A percentile compares a stretch with the other conserved stretches of the same genome.
Evolutionary conservation across 768 basidiomycete species (phyloP).

Genomic region (Lentinula guzmanii): DNA sequence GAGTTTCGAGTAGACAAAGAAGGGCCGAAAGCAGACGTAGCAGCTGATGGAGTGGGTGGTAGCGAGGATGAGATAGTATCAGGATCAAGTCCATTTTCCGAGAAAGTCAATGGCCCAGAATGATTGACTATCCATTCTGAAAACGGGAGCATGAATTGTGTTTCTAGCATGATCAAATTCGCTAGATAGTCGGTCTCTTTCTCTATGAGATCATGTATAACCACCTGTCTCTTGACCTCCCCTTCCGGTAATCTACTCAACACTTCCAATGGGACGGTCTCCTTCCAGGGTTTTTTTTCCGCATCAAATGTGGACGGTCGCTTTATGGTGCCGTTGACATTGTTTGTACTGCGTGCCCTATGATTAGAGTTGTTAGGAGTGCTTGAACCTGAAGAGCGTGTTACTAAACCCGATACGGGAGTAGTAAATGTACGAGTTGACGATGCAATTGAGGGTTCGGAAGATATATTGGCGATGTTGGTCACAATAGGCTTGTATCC

Average conservation of each 20-base stretch:
- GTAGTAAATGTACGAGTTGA: not conserved
- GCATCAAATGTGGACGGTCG: not conserved
- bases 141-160: conserved; percentile 46
- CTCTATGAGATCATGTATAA: conserved; percentile 66
- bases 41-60: not conserved
- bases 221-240: conserved; percentile 71
- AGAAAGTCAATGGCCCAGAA: not conserved
- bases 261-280: conserved; percentile 36
- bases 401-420: not conserved
- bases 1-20: not conserved
- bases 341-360: not conserved
- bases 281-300: conserved; percentile 27
- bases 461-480: not conserved
- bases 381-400: not conserved
- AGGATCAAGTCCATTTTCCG: not conserved
- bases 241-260: conserved; percentile 51
- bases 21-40: not conserved
- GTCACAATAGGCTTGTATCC: not conserved
- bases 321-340: not conserved
- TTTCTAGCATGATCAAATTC: conserved; percentile 80
- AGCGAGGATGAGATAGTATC: not conserved
- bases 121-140: conserved; percentile 16
- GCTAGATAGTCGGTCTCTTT: conserved; percentile 87
- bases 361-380: not conserved
- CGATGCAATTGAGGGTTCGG: conserved; percentile 34